Percentiles rank a stretch among this genome's conserved stretches.
Conservation (phyloP, 2,329 filamentous ascomycete genomes). For the Chrysosporium queenslandicum region DNA sequence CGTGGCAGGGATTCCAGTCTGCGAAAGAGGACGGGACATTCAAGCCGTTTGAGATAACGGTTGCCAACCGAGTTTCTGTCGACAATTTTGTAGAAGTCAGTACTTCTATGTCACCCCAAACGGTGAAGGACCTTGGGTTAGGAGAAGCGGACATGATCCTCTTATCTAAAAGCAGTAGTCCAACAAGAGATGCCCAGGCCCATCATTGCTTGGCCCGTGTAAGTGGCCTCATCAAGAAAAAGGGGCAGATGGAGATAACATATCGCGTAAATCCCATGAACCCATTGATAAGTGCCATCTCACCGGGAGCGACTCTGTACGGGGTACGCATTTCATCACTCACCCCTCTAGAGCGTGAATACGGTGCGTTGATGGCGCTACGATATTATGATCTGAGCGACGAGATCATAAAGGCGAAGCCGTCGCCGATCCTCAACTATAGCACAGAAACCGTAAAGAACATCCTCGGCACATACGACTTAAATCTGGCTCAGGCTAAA, state of each 20-base stretch:
- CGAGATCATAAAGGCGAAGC: conserved; percentile 79
- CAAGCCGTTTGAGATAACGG: conserved; percentile 75
- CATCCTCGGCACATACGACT: conserved; percentile 64
- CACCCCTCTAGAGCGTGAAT: conserved; percentile 90
- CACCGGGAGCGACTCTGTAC: conserved; percentile 58
- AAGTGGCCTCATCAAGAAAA: conserved; percentile 69
- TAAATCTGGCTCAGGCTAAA: conserved; percentile 82
- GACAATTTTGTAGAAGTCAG: conserved; percentile 90
- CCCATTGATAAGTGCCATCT: conserved; percentile 54
- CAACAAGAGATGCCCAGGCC: conserved; percentile 54
- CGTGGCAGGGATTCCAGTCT: conserved; percentile 89
- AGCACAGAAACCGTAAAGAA: conserved; percentile 60
- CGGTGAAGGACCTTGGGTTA: conserved; percentile 61
- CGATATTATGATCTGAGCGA: conserved; percentile 95
- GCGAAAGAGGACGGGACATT: conserved; percentile 75
- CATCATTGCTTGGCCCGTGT: conserved; percentile 82
- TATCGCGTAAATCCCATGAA: conserved; percentile 66
- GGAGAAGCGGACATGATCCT: conserved; percentile 83
- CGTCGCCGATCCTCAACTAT: conserved; percentile 78
- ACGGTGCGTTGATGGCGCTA: conserved; percentile 77
- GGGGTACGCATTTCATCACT: conserved; percentile 83
- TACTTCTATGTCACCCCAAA: conserved; percentile 61
- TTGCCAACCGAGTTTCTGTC: conserved; percentile 78
- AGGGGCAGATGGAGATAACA: conserved; percentile 69
- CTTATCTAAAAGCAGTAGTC: conserved; percentile 62